Base-by-base conservation (phyloP, 192 early-diverging fungal genomes). In the Coemansia sp. region DNA sequence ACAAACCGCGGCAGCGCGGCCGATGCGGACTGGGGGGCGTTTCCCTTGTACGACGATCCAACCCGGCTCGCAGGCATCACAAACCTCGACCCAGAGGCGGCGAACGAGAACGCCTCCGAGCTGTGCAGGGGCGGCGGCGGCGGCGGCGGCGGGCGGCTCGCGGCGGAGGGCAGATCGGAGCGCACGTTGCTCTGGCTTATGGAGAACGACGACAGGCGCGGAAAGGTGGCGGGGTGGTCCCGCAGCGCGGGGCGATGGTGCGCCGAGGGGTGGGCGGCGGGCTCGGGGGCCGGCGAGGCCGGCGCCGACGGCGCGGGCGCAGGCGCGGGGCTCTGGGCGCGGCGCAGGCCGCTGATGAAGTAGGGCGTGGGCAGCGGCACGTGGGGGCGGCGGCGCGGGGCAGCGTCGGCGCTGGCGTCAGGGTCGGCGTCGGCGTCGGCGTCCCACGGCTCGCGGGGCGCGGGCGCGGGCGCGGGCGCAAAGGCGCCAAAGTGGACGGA, bases 101-200 rank as follows among this genome's bases (percentile, higher is more conserved):
- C 38, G 24, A 42, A 28, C 40, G 36, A 26, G 43, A 21, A 38
- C 43, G 62, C 51, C 5, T 34, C 38, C 13, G 38, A 18, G 1
- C 39, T 23, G 2, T 61, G 35, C 37, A 45, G n/a, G 7, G 28
- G 42, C 26, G 62, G 62, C 48, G 38, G 62, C 62, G 24, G 33
- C 5, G 38, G 38, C 38, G n/a, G 28, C 9, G 43, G 50, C n/a
- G 18, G 66, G 51, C 43, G 60, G 36, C 14, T 24, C 46, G 21
- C 18, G 6, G n/a, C 20, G 1, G 63, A 39, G 28, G 56, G 48
- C 10, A 64, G 48, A 28, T 80, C 77, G 6, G 77, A 60, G 2
- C 77, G 65, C 36, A 80, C 77, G 38, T 80, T 80, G 69, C 73
- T 80, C 43, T 80, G 77, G 58, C 73, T 80, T 39, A 80, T 80